Base-by-base conservation (phyloP, 148 eudicot species). In the Arbutus unedo region DNA sequence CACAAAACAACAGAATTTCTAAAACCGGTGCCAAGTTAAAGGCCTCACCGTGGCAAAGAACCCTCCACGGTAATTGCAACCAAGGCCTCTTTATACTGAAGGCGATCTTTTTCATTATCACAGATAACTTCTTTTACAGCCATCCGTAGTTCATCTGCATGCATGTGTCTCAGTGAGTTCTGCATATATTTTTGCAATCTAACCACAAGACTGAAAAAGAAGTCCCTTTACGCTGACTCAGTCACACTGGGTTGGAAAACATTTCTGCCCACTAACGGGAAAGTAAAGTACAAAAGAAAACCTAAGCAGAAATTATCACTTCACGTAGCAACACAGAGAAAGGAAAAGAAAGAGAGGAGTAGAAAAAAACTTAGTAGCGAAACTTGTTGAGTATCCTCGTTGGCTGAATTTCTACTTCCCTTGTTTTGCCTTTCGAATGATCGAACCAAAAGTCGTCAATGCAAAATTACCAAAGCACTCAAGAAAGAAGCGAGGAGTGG, bases 81-180 rank as follows among this genome's bases (percentile, higher is more conserved):
- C 82, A 96, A 79, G 71, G 98, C 98, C 87, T 92, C 98, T 90
- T 93, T 87, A 81, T 90, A 91, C 74, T 82, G 84, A 21, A 45
- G 81, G 18, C 87, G 90, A 80, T 92, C 98, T 21, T 89, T 88
- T 11, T 85, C 87, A 79, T 88, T 90, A 41, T 91, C 95, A 86
- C 98, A 96, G 60, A 96, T 89, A 62, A 92, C 97, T 88, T 94
- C 99, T 85, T 94, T 96, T 50, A 96, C 95, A 81, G 98, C 98
- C 88, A 93, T 87, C 83, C 98, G 83, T 56, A 96, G 83, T 78
- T 94, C 97, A 93, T 96, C 99, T 95, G 91, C 82, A 87, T 48
- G 56, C 6, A 71, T 15, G 16, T 10, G 23, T 72, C 45, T 7
- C 8, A 59, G 44, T 56, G 67, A 83, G 51, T 49, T 80, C 21